Percentiles rank a stretch among this genome's conserved stretches.
Conservation (phyloP, 495 filamentous ascomycete genomes). For the Stereocaulon alpinum region DNA sequence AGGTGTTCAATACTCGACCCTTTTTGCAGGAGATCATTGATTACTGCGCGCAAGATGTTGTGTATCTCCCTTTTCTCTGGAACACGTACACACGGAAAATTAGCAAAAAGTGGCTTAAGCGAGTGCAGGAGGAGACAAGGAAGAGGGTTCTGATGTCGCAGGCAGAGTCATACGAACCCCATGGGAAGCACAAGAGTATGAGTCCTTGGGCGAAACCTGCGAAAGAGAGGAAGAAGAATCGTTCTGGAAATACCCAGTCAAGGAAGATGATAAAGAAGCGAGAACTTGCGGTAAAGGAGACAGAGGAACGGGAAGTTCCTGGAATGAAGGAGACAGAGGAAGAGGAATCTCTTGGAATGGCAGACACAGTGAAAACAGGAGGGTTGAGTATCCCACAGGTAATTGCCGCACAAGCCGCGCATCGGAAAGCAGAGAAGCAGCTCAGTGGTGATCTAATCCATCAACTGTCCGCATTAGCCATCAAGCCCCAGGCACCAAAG, state of each 20-base stretch:
- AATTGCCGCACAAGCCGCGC: not conserved
- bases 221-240: not conserved
- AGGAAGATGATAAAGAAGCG: not conserved
- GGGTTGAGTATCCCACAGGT: not conserved
- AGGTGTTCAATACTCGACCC: constrained; percentile 41
- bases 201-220: constrained; percentile 11
- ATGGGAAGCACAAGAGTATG: not conserved
- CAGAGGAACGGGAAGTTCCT: too few relatives aligned
- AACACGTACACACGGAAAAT: constrained; percentile 25
- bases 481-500: not conserved
- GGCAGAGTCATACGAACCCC: constrained; percentile 5
- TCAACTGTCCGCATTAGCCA: not conserved
- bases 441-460: not conserved
- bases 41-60: constrained; percentile 43
- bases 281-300: too few relatives aligned
- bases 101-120: constrained; percentile 18
- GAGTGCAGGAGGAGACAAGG: constrained; percentile 22
- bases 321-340: not conserved
- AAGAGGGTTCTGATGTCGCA: constrained; percentile 21
- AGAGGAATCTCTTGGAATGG: not conserved
- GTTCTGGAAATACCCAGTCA: not conserved
- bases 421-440: constrained; percentile 6
- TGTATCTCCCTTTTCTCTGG: constrained; percentile 32
- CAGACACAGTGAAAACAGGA: not conserved
- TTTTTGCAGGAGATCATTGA: constrained; percentile 31